Base-by-base conservation (phyloP, 345 rosid species). In the Citrus reticulata region DNA sequence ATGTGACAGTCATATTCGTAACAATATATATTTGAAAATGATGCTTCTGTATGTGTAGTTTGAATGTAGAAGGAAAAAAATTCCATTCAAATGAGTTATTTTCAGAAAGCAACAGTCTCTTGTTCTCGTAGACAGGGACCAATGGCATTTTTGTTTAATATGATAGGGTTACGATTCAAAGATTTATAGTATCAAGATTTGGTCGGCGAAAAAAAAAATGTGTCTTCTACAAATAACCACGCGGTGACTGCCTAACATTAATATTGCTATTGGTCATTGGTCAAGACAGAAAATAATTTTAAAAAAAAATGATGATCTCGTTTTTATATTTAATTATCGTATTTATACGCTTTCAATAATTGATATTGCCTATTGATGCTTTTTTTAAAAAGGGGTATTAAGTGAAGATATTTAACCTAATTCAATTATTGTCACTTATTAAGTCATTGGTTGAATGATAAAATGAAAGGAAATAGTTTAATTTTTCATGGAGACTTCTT, bases 21-120 rank as follows among this genome's bases (percentile, higher is more conserved):
- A 59, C 27, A 69, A 60, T 17, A 35, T 10, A 7, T 3, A 24
- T 46, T 1, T 68, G 78, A 79, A 72, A 76, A 77, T 30, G 81
- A 79, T 72, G 78, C 42, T 9, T 68, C 34, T 46, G 20, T 3
- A 30, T 5, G 7, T 35, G 2, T 35, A 4, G 37, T 14, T 9
- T 30, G 71, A 11, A 0, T 6, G 6, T 4, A 37, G 13, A 27
- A 4, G 39, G 4, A 39, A 17, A 37, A 19, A 59, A 61, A 19
- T 34, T 62, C 46, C 24, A 35, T 34, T 73, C 27, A 37, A 77
- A 10, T 30, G 2, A 37, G 54, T 39, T 72, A 10, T 63, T 51
- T 27, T 2, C 5, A 17, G 2, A 32, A 4, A 40, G 46, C 58
- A 75, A 27, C 62, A 78, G 40, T 70, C 20, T 65, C 40, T 70